phyloP scores from a whole-genome alignment of 148 eudicot species.

The Drosera capensis region DNA sequence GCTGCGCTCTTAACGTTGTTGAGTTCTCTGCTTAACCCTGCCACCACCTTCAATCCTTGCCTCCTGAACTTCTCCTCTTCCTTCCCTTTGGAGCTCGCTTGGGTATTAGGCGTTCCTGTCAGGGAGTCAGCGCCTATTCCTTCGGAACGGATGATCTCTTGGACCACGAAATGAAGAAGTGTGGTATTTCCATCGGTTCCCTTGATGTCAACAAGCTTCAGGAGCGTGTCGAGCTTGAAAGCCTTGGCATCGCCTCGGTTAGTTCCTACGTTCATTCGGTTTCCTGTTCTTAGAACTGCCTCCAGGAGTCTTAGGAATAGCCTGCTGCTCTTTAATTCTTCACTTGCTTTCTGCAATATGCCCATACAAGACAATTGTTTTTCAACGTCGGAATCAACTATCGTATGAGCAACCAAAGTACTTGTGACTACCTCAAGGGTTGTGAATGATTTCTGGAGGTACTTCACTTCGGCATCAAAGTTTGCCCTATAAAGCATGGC shows the following conservation, averaged over 20 bases:
- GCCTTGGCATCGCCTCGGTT: conserved; percentile 90
- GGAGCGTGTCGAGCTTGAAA: conserved; percentile 77
- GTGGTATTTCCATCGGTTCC: conserved; percentile 96
- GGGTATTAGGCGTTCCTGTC: conserved; percentile 16
- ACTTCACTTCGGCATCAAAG: conserved; percentile 68
- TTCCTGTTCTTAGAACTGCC: conserved; percentile 92
- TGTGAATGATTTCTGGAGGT: conserved; percentile 62
- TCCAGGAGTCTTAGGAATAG: conserved; percentile 86
- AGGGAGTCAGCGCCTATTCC: conserved; percentile 29
- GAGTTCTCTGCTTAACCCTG: conserved; percentile 70
- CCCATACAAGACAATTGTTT: not conserved
- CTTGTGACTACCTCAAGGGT: conserved; percentile 53
- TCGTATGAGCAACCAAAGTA: not conserved
- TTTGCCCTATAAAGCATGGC: conserved; percentile 88
- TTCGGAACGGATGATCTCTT: conserved; percentile 84
- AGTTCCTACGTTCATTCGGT: conserved; percentile 96
- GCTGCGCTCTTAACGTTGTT: conserved; percentile 75
- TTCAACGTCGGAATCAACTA: not conserved
- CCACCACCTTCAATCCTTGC: conserved; percentile 66
- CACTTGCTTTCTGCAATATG: conserved; percentile 57
- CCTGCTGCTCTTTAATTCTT: conserved; percentile 72
- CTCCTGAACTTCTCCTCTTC: conserved; percentile 66
- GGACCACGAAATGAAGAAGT: conserved; percentile 94
- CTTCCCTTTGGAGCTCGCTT: conserved; percentile 27
- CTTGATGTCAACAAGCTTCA: conserved; percentile 75